phyloP scores from a whole-genome alignment of 1,139 yeast species.

The Pichia sp. region DNA sequence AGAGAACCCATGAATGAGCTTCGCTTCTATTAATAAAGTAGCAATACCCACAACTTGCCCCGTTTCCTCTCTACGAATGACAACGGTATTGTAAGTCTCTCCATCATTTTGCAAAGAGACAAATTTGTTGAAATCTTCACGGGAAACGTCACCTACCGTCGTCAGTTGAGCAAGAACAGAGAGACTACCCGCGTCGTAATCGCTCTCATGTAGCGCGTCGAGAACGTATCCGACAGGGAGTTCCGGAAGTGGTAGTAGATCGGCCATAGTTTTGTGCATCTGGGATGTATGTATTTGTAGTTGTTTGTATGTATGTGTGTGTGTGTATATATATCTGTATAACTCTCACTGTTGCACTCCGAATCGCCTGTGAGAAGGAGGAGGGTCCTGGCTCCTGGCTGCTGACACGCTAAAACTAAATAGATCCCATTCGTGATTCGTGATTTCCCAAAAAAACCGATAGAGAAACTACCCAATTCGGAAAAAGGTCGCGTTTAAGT shows the following conservation, averaged over 20 bases:
- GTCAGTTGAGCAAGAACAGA: constrained; percentile 51
- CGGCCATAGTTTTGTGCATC: too few relatives aligned
- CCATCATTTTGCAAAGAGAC: constrained; percentile 25
- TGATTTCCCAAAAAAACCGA: too few relatives aligned
- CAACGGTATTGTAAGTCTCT: constrained; percentile 47
- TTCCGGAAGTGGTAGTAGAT: constrained; percentile 21
- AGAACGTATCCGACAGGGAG: constrained; percentile 45
- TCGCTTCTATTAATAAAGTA: constrained; percentile 49
- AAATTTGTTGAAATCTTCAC: constrained; percentile 31
- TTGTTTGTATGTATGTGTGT: too few relatives aligned
- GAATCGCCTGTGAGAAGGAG: too few relatives aligned
- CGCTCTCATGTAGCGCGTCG: background rate
- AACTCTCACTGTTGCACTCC: too few relatives aligned
- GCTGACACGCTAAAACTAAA: too few relatives aligned
- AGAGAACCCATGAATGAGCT: constrained; percentile 72
- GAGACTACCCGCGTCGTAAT: constrained; percentile 37
- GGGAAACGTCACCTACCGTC: constrained; percentile 47
- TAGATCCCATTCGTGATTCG: too few relatives aligned
- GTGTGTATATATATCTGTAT: too few relatives aligned
- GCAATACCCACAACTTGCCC: constrained; percentile 40
- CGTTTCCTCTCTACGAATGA: constrained; percentile 27
- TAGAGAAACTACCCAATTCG: too few relatives aligned
- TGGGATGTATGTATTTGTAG: too few relatives aligned
- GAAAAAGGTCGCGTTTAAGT: too few relatives aligned
- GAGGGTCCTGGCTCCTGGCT: too few relatives aligned